Conservation (phyloP, 306 rosid species). For the Medicago truncatula region MtrunA17r5.0-ANR NC_053045.1:49055001-49055500, state of each 20-base stretch:
- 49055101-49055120: conserved; percentile 13
- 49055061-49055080: conserved; percentile 5
- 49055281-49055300: not conserved
- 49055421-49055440: conserved; percentile 7
- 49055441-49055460: conserved; percentile 4
- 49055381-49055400: conserved; percentile 96
- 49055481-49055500: conserved; percentile 93
- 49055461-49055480: conserved; percentile 31
- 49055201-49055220: conserved; percentile 90
- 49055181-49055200: conserved; percentile 99
- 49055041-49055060: not conserved
- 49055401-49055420: conserved; percentile 92
- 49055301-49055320: conserved; percentile 2
- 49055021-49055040: no score
- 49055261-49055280: conserved; percentile 15
- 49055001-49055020: no score
- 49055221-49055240: conserved; percentile 99
- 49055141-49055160: conserved; percentile 86
- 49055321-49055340: conserved; percentile 30
- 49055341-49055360: conserved; percentile 50
- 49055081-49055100: conserved; percentile 20
- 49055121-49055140: conserved; percentile 43
- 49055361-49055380: conserved; percentile 99
- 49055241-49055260: conserved; percentile 63
- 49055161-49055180: conserved; percentile 97